phyloP scores from a whole-genome alignment of 1,139 yeast genomes.

The Kurtzmaniella quercitrusa region DNA sequence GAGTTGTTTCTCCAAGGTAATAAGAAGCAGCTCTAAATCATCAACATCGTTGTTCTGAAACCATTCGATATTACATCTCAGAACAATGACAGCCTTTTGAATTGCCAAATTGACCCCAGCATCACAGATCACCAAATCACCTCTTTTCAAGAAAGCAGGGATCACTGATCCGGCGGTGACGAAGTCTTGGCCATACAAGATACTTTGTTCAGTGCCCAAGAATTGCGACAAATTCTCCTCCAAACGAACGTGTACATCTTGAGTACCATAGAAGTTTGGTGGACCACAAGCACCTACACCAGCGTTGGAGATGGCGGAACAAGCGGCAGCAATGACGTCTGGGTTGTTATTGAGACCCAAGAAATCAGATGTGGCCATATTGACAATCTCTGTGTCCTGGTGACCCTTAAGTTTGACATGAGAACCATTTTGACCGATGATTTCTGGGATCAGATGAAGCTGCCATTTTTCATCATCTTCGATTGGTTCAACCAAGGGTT shows the following conservation, averaged over 20 bases:
- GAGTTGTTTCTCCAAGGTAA: conserved; percentile 57
- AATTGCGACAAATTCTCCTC: conserved; percentile 74
- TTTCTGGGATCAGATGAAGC: conserved; percentile 56
- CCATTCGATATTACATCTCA: conserved; percentile 82
- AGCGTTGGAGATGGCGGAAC: conserved; percentile 53
- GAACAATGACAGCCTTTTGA: conserved; percentile 83
- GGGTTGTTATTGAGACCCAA: conserved; percentile 51
- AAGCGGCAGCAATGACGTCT: conserved; percentile 51
- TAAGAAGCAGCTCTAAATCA: conserved; percentile 68
- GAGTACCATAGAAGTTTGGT: conserved; percentile 95
- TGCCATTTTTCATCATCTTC: conserved; percentile 56
- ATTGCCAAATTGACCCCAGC: conserved; percentile 70
- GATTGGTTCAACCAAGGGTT: conserved; percentile 62
- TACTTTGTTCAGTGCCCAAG: conserved; percentile 72
- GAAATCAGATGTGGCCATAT: conserved; percentile 63
- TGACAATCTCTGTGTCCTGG: conserved; percentile 21
- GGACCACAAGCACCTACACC: conserved; percentile 99
- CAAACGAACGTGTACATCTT: conserved; percentile 80
- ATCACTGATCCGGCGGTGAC: conserved; percentile 93
- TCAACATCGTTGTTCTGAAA: conserved; percentile 86
- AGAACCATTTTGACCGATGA: conserved; percentile 55
- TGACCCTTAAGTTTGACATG: conserved; percentile 31
- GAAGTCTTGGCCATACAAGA: conserved; percentile 90
- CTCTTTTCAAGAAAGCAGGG: conserved; percentile 93
- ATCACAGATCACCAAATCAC: conserved; percentile 89